A percentile compares a stretch with the other conserved stretches of the same genome.
Conservation (phyloP, 106 monocot genomes). For the Dioscorea dumetorum region DNA sequence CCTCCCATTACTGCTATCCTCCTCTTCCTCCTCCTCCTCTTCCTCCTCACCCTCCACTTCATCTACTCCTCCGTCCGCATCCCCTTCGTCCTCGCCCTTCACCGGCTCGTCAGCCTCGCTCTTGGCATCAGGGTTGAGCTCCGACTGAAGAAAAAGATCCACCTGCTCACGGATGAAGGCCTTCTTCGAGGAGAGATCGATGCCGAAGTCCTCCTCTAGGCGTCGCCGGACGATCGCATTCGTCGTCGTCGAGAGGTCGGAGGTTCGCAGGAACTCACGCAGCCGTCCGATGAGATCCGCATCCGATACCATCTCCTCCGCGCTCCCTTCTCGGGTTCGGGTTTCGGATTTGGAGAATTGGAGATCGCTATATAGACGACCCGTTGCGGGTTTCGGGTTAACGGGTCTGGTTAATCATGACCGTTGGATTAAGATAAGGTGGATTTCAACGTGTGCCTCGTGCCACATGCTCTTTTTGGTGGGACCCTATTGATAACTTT, state of each 20-base stretch:
- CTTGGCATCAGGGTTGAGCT: slow-evolving; percentile 8
- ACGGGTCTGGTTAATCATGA: too few relatives aligned
- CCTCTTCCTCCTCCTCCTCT: slow-evolving; percentile 16
- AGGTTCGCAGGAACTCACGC: slow-evolving; percentile 50
- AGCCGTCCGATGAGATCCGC: slow-evolving; percentile 58
- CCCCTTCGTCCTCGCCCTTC: slow-evolving; percentile 14
- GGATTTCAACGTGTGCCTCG: too few relatives aligned
- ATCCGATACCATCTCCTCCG: slow-evolving; percentile 55
- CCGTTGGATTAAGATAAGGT: too few relatives aligned
- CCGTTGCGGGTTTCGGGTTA: too few relatives aligned
- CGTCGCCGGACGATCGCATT: slow-evolving; percentile 52
- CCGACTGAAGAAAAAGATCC: slow-evolving; percentile 51
- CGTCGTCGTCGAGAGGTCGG: slow-evolving; percentile 81
- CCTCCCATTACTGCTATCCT: slow-evolving; percentile 5
- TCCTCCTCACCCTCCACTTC: slow-evolving; percentile 19
- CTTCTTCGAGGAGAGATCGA: slow-evolving; percentile 63
- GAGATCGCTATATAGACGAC: too few relatives aligned
- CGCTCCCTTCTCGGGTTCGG: background rate
- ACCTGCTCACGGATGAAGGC: slow-evolving; percentile 77
- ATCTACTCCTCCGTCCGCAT: slow-evolving; percentile 16
- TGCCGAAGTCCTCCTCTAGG: slow-evolving; percentile 69
- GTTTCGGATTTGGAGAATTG: too few relatives aligned
- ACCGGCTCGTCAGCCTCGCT: slow-evolving; percentile 13
- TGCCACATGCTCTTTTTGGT: too few relatives aligned
- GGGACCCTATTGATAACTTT: too few relatives aligned